A percentile compares a stretch with the other conserved stretches of the same genome.
Conservation (phyloP, 2,329 filamentous ascomycete species). For the Fusarium succisae region DNA sequence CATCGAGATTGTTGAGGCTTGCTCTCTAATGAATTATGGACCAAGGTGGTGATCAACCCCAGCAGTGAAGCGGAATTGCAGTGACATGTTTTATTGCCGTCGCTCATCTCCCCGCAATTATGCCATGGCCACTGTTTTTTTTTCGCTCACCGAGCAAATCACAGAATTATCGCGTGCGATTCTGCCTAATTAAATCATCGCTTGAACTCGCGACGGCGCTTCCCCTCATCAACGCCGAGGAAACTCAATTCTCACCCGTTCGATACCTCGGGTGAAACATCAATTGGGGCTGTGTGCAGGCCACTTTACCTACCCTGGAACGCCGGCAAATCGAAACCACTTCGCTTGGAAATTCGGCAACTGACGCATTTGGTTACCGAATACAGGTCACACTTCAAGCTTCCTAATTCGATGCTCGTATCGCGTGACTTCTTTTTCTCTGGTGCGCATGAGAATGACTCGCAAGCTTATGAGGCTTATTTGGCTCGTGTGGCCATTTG, state of each 20-base stretch:
- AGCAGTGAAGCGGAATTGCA: not conserved
- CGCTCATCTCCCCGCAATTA: not conserved
- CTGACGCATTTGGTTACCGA: not conserved
- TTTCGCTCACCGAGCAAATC: not conserved
- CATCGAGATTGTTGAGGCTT: not conserved
- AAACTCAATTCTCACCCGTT: not conserved
- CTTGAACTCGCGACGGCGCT: too few species aligned
- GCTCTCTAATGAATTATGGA: constrained; percentile 2
- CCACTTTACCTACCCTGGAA: not conserved
- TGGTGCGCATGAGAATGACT: not conserved
- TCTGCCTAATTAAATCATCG: too few species aligned
- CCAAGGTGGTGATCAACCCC: not conserved
- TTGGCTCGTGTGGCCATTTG: not conserved
- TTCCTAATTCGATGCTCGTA: not conserved
- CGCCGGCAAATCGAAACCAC: not conserved
- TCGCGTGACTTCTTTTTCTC: not conserved
- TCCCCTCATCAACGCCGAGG: not conserved
- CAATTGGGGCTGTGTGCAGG: not conserved
- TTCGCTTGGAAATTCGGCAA: not conserved
- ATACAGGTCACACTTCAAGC: not conserved
- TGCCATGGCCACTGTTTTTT: not conserved
- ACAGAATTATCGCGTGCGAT: not conserved
- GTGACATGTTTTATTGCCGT: not conserved
- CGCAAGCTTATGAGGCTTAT: not conserved
- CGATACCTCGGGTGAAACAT: not conserved